These are phyloP conservation scores for Phytophthora megakarya DNA, from an alignment of 352 stramenopile genomes.

Conservation along the genomic window DNA sequence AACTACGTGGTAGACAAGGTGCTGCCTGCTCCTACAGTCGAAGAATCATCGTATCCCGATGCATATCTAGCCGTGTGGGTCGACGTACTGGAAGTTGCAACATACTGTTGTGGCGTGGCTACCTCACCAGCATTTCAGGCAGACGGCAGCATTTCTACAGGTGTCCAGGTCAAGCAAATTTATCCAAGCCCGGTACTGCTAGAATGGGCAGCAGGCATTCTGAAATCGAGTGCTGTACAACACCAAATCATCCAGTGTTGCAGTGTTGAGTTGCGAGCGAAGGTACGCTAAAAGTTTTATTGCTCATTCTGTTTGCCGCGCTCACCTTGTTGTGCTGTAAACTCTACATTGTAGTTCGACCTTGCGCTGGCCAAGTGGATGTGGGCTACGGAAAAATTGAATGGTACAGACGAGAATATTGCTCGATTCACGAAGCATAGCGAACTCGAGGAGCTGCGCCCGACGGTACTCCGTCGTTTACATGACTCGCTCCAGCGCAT, in stretches of 20 bases:
- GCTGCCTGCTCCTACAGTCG: conserved; percentile 37
- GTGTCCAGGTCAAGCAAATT: conserved; percentile 46
- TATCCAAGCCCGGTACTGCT: conserved; percentile 56
- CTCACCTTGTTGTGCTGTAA: not conserved
- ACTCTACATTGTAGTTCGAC: conserved; percentile 55
- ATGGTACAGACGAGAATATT: not conserved
- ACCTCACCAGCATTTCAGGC: conserved; percentile 12
- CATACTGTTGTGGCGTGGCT: conserved; percentile 50
- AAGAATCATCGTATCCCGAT: conserved; percentile 50
- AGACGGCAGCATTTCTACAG: not conserved
- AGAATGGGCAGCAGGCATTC: conserved; percentile 50
- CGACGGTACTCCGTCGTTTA: conserved; percentile 47
- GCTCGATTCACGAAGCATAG: conserved; percentile 29
- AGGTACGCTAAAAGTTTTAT: conserved; percentile 38
- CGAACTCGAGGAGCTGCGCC: conserved; percentile 53
- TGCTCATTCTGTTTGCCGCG: not conserved
- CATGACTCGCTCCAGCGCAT: conserved; percentile 51
- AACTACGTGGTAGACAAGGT: conserved; percentile 58
- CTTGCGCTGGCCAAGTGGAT: conserved; percentile 74
- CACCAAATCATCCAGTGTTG: conserved; percentile 51
- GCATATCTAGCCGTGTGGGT: conserved; percentile 59
- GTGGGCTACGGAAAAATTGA: conserved; percentile 59
- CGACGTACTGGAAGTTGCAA: conserved; percentile 57
- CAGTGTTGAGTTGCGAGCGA: conserved; percentile 57
- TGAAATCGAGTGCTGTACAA: conserved; percentile 50